These are phyloP conservation scores for Rhizomucor pusillus DNA, from an alignment of 371 early-diverging fungal species.

Conservation along the genomic window DNA sequence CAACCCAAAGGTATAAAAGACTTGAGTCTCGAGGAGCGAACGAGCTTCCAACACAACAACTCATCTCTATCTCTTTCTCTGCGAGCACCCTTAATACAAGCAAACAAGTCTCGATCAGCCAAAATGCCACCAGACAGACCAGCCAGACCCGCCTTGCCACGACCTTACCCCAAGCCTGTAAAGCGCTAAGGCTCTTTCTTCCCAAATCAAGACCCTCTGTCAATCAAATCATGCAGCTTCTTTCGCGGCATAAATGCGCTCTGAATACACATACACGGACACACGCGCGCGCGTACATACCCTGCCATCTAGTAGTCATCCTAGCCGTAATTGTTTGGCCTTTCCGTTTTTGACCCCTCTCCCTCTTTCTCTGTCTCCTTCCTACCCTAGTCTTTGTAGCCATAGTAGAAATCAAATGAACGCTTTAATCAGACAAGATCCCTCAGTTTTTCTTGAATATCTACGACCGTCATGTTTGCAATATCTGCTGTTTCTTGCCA, in stretches of 20 bases:
- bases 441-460: slow-evolving; percentile 12
- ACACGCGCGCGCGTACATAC: too few relatives aligned
- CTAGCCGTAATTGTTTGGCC: too few relatives aligned
- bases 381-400: too few relatives aligned
- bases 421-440: not conserved
- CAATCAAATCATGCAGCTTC: not conserved
- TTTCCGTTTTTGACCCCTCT: too few relatives aligned
- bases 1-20: not conserved
- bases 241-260: too few relatives aligned
- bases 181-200: slow-evolving; percentile 1
- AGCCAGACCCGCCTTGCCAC: slow-evolving; percentile 18
- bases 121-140: slow-evolving; percentile 22
- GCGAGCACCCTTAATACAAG: not conserved
- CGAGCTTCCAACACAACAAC: not conserved
- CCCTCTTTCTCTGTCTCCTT: too few relatives aligned
- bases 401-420: not conserved
- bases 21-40: not conserved
- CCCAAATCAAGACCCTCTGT: not conserved
- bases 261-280: too few relatives aligned
- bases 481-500: slow-evolving; percentile 29
- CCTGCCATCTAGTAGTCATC: too few relatives aligned
- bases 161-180: slow-evolving; percentile 16
- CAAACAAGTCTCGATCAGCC: not conserved
- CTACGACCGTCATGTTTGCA: slow-evolving; percentile 9
- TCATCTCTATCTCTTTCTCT: not conserved